Evolutionary conservation across 2,329 filamentous ascomycete genomes (phyloP), one percentile per base, ranked within the genome.

Genomic region (Sporothrix protearum): DNA sequence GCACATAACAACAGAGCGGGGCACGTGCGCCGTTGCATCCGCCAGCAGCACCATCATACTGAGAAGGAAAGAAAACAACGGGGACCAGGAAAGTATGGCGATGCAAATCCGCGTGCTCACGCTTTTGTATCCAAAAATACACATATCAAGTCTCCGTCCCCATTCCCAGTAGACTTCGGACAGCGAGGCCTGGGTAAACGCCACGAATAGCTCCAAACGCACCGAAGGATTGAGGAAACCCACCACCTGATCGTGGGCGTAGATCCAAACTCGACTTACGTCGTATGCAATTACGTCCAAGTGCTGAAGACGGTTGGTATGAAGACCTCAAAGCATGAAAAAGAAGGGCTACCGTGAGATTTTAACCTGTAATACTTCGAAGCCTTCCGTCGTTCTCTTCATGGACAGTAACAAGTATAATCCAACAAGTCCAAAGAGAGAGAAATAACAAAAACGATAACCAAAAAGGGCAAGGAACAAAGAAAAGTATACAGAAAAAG

Each of bases 331-430:
- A 47, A 19, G 14, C 42, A 47, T 47, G 3, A 47, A 14, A 47
- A 22, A 67, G 9, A 9, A 19, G 45, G 42, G 64, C 28, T 12
- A 51, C 45, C 64, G 64, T 67, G 64, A 36, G 45, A 67, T 67
- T 30, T 36, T 33, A 49, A 51, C 45, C 45, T 53, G 28, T 36
- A 49, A 51, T 67, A 39, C 45, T 33, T 51, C 64, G 45, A 33
- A 53, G 19, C 42, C 7, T 22, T 49, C 19, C 14, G 14, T 47
- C 14, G 3, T 51, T n/a, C 19, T 51, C 19, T 14, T 19, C 19
- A 9, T 67, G 45, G 45, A 51, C 45, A 53, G 22, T 6, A 39
- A 9, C 7, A 30, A 57, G n/a, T 39, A 39, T 47, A 14, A 30
- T 53, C 42, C 45, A 53, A 69, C 4, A 57, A 45, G 30, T 19